Evolutionary conservation across 1,284 basidiomycete species (phyloP).

Genomic region (Cryptococcus wingfieldii): DNA sequence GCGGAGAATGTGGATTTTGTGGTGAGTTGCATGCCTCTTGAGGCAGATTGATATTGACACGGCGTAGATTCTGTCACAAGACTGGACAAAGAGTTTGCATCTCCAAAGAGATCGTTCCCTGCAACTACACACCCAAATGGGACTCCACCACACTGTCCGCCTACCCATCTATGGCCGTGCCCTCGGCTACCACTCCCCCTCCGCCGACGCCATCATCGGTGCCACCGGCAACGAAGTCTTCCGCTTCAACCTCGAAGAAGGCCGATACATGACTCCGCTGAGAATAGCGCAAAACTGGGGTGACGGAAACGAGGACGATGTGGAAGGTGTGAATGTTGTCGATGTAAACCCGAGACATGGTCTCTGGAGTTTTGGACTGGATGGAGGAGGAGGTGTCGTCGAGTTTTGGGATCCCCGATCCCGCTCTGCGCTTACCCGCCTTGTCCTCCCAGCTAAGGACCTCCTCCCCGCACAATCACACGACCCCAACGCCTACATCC

Average conservation of each 20-base stretch:
- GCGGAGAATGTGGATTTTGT: constrained; percentile 97
- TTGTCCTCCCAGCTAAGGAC: constrained; percentile 68
- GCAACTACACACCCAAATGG: constrained; percentile 90
- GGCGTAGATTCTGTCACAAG: constrained; percentile 81
- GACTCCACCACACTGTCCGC: constrained; percentile 85
- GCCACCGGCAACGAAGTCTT: constrained; percentile 82
- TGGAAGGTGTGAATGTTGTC: constrained; percentile 79
- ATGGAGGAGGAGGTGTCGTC: constrained; percentile 64
- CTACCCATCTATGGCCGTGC: constrained; percentile 92
- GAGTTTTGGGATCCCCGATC: constrained; percentile 97
- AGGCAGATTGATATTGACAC: background rate
- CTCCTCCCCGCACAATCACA: constrained; percentile 51
- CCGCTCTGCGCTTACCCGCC: constrained; percentile 55
- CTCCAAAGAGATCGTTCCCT: constrained; percentile 93
- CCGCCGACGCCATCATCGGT: constrained; percentile 71
- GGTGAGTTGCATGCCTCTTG: constrained; percentile 59
- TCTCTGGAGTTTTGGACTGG: constrained; percentile 75
- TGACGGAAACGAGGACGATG: constrained; percentile 53
- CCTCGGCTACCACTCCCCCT: constrained; percentile 82
- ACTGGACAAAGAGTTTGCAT: constrained; percentile 99
- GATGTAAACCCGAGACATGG: constrained; percentile 95
- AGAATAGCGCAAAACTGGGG: constrained; percentile 55
- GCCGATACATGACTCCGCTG: constrained; percentile 81
- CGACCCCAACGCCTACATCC: constrained; percentile 32
- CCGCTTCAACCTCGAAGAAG: constrained; percentile 92